Base-by-base conservation (phyloP, 2,329 filamentous ascomycete species). In the Diaporthe vexans region DNA sequence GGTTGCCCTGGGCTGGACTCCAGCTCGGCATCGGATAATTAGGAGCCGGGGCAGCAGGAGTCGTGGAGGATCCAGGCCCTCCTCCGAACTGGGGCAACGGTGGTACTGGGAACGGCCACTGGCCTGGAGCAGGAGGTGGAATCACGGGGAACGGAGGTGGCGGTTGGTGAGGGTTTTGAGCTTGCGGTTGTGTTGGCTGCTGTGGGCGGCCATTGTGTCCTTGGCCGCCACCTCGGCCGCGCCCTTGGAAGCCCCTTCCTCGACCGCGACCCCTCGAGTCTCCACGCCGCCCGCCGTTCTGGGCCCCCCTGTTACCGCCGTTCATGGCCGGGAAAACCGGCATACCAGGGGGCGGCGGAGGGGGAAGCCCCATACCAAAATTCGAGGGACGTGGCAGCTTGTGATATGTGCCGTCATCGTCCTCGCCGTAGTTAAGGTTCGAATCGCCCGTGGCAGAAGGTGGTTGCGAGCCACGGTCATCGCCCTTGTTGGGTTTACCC, bases 321-420 rank as follows among this genome's bases (percentile, higher is more conserved):
- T 73, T 69, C 56, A 63, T 56, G 51, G 74, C 10, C 19, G 72
- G 37, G 43, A 72, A 74, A 37, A 54, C 51, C 51, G 72, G 52
- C 54, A 72, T 56, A 40, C 68, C 74, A 17, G 72, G 74, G 46
- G 80, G 84, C 79, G 85, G 88, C 83, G 79, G 87, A 82, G 81
- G 87, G 81, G 78, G 87, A 83, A 77, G 80, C 0, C 84, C 86
- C 74, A 85, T 84, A 8, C 87, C 89, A 74, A 93, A 91, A 65
- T 92, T 92, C 24, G 89, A 86, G 1, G 94, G 94, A 24, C 94
- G 87, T 26, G 92, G 83, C 24, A 96, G 86, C 7, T 93, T 93
- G 76, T 91, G 93, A 81, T 96, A 96, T 0, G 91, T 90, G 0
- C 91, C 91, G 75, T 93, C 91, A 2, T 92, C 89, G 37, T 89